A percentile compares a stretch with the other conserved stretches of the same genome.
Evolutionary conservation across 441 rosid genomes (phyloP).

Genomic region (Populus hybrid): DNA sequence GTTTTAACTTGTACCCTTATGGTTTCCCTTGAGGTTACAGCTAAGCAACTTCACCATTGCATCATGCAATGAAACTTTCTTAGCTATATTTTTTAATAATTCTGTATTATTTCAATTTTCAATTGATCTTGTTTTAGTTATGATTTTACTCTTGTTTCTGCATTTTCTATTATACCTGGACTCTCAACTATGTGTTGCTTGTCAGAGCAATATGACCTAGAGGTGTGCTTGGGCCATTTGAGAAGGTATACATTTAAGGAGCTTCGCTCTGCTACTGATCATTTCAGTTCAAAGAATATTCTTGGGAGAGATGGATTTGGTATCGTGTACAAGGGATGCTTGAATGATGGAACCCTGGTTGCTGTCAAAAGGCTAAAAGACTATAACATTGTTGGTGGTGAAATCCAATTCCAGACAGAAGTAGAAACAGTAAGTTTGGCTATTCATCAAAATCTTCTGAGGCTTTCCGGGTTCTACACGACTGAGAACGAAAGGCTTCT

Average conservation of each 20-base stretch:
- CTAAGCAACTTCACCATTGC: not conserved
- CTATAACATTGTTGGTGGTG: slow-evolving; percentile 79
- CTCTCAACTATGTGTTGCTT: slow-evolving; percentile 16
- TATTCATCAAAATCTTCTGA: slow-evolving; percentile 85
- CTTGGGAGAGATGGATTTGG: slow-evolving; percentile 93
- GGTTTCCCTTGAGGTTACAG: not conserved
- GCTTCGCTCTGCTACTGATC: slow-evolving; percentile 82
- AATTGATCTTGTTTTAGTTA: not conserved
- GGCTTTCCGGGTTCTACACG: slow-evolving; percentile 88
- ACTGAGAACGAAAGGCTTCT: slow-evolving; percentile 87
- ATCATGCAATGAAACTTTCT: not conserved
- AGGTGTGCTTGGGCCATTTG: slow-evolving; percentile 78
- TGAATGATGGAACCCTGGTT: slow-evolving; percentile 66
- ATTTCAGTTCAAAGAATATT: slow-evolving; percentile 80
- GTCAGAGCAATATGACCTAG: slow-evolving; percentile 91
- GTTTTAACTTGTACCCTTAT: not conserved
- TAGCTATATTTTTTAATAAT: not conserved
- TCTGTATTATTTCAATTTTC: not conserved
- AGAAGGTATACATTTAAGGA: slow-evolving; percentile 83
- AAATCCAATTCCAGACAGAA: slow-evolving; percentile 94
- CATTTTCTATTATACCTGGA: not conserved
- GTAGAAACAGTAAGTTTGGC: slow-evolving; percentile 93
- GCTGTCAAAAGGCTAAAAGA: slow-evolving; percentile 97
- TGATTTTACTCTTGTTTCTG: not conserved
- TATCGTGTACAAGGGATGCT: slow-evolving; percentile 83